phyloP scores from a whole-genome alignment of 2,329 filamentous ascomycete genomes.

The Chaetomiaceae sp. region DNA sequence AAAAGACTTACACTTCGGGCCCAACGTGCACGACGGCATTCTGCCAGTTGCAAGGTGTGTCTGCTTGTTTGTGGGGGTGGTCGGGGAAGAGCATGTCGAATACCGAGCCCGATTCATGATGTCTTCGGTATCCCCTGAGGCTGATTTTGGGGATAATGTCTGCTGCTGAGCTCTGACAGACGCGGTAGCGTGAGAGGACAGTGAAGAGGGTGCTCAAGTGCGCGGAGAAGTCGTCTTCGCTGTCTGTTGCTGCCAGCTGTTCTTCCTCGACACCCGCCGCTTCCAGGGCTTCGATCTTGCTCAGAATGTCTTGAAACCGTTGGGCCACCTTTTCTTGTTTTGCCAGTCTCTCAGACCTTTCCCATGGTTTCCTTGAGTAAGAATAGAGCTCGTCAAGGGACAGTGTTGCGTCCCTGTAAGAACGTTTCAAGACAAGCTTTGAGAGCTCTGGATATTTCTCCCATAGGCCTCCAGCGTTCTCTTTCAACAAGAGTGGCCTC shows the following conservation, averaged over 20 bases:
- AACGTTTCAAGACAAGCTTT: neutral
- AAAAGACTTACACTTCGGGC: neutral
- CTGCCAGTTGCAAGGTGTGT: neutral
- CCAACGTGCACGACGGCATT: conserved; percentile 3
- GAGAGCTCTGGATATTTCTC: neutral
- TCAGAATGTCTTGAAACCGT: neutral
- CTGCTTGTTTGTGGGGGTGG: conserved; percentile 2
- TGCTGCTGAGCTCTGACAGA: neutral
- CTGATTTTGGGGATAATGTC: conserved; percentile 6
- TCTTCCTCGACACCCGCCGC: neutral
- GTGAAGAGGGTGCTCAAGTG: neutral
- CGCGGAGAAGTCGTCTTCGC: neutral
- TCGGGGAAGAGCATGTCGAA: conserved; percentile 7
- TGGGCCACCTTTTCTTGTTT: neutral
- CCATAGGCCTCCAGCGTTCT: neutral
- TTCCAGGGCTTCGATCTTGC: neutral
- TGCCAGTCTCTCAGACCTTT: neutral
- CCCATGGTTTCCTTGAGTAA: neutral
- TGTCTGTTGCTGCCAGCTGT: neutral
- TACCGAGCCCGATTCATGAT: neutral
- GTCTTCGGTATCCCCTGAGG: conserved; percentile 5
- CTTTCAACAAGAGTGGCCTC: neutral
- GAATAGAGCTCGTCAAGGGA: neutral
- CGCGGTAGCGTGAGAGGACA: neutral
- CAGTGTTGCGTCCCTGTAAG: neutral